A percentile compares a stretch with the other conserved stretches of the same genome.
Conservation (phyloP, 805 yeast species). For the Metschnikowia hibisci region DNA sequence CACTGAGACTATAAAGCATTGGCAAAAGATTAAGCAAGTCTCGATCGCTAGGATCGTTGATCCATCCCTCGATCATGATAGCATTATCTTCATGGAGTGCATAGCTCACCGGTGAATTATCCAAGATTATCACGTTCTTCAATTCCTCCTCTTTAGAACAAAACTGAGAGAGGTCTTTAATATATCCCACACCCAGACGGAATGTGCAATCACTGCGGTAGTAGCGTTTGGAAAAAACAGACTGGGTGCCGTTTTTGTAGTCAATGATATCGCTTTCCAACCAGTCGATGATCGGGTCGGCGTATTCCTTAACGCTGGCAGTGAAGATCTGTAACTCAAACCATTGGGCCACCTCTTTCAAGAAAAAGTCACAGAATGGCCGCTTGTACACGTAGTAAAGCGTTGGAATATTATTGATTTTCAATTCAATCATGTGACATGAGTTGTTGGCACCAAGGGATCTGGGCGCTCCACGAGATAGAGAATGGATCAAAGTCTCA, state of each 20-base stretch:
- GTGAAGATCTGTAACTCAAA: constrained; percentile 88
- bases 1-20: constrained; percentile 67
- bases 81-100: constrained; percentile 84
- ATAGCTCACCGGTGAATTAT: constrained; percentile 90
- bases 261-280: constrained; percentile 58
- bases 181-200: constrained; percentile 78
- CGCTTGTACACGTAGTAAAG: constrained; percentile 87
- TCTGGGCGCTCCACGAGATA: constrained; percentile 61
- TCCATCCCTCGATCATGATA: constrained; percentile 95
- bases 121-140: constrained; percentile 70
- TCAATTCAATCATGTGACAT: constrained; percentile 77
- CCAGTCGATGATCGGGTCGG: constrained; percentile 95
- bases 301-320: constrained; percentile 91
- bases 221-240: constrained; percentile 52
- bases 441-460: constrained; percentile 31
- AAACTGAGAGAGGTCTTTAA: constrained; percentile 44
- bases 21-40: constrained; percentile 82
- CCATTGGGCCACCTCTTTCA: constrained; percentile 78
- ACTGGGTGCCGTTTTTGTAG: constrained; percentile 13
- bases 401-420: constrained; percentile 63
- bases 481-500: constrained; percentile 90
- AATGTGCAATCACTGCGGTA: constrained; percentile 80
- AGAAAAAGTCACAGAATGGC: constrained; percentile 84
- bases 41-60: constrained; percentile 88
- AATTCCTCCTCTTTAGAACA: constrained; percentile 65